Base-by-base conservation (phyloP, 2,329 filamentous ascomycete species). In the Cercospora citrullina region DNA sequence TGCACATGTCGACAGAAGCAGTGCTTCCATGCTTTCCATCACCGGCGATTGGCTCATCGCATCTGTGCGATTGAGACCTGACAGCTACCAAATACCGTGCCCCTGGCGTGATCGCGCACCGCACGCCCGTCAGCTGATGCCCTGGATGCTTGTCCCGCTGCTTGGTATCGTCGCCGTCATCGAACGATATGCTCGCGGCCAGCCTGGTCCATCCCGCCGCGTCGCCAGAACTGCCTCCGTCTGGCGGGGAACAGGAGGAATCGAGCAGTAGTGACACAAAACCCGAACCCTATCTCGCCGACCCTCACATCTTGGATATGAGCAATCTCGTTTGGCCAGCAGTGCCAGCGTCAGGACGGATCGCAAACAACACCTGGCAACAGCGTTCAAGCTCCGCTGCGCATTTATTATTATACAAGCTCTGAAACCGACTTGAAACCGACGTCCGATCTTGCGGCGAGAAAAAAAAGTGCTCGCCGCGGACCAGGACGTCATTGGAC, bases 361-460 rank as follows among this genome's bases (percentile, higher is more conserved):
- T 68, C 64, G 45, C 60, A 51, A 48, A 63, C 60, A 55, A 59
- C 26, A 30, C 36, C 61, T 57, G 53, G 9, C 58, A 55, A 39
- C 65, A 51, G 51, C 65, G 55, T 63, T 61, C 26, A 42, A 53
- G 60, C 55, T 60, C 60, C 65, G 59, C 57, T 53, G 21, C 31
- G 30, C 60, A 6, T 23, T 48, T 53, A 30, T 31, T 33, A 51
- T 51, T 5, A 21, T 51, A 28, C 26, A 57, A 55, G 45, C 31
- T 57, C 48, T 53, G 42, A 62, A 62, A 51, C 58, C 31, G 31
- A 60, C 45, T 61, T 67, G 62, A 68, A 65, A 68, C 66, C 62
- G 63, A 65, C 55, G 33, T 65, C 61, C 61, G 61, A 64, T 61
- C 59, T 65, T 68, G 9, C 21, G 28, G 66, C 66, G 63, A 64